Base-by-base conservation (phyloP, 805 yeast species). In the Lipomyces orientalis region DNA sequence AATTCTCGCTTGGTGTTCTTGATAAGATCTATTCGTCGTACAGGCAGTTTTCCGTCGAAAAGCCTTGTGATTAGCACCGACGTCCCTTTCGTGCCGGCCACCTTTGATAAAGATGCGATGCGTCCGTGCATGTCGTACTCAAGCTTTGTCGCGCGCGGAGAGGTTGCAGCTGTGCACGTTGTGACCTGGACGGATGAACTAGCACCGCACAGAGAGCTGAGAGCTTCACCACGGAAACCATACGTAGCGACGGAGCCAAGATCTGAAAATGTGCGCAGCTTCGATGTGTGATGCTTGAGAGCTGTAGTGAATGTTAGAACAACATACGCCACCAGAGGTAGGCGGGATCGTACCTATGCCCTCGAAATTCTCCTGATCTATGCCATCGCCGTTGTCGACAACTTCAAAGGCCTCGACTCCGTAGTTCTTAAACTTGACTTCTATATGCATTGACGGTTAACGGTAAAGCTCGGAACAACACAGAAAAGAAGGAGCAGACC, bases 221-320 rank as follows among this genome's bases (percentile, higher is more conserved):
- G 71, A 0, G 95, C 90, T 71, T 88, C 90, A 0, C 97, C 97
- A 60, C 90, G 81, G 74, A 88, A 90, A 0, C 97, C 97, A 70
- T 82, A 85, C 0, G 89, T 85, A 0, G 62, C 61, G 2, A 83
- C 75, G 0, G 60, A 19, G 14, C 72, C 74, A 43, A 89, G 73
- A 25, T 83, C 85, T 0, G 77, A 77, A 37, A 82, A 72, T 0
- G 66, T 60, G 0, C 60, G 39, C 1, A 85, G 56, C 72, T 89
- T 90, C 0, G 93, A 88, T 0, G 94, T 89, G 64, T 78, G 79
- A 73, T 85, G 80, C 22, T 82, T 77, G 14, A 69, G 60, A 0
- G 90, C 72, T 69, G 29, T 14, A 35, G 39, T 22, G 25, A 2
- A 14, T 5, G 46, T 37, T 46, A 39, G 22, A 34, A 43, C 39